phyloP scores from a whole-genome alignment of 139 green algal genomes.

The Haematococcus lacustris region DNA sequence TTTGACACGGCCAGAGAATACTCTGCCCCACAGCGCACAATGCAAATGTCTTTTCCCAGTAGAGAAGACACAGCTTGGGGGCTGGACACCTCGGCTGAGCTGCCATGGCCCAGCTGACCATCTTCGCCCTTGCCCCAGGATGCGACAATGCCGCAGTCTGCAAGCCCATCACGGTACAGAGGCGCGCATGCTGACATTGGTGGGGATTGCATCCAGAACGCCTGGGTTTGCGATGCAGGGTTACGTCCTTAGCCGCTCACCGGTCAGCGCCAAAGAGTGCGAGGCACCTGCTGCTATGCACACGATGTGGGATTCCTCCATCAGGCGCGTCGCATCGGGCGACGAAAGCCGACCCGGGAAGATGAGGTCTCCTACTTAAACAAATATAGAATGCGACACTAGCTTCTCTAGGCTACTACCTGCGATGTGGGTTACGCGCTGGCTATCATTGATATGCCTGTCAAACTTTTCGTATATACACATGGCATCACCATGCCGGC shows the following conservation, averaged over 20 bases:
- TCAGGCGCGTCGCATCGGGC: too few species aligned
- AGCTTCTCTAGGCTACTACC: too few species aligned
- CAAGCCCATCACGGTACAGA: neutral
- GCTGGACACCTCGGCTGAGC: constrained; percentile 41
- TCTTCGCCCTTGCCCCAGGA: constrained; percentile 81
- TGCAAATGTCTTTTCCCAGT: constrained; percentile 24
- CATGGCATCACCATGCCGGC: too few species aligned
- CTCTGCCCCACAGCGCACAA: constrained; percentile 73
- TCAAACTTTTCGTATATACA: too few species aligned
- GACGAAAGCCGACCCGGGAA: too few species aligned
- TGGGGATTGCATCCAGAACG: neutral
- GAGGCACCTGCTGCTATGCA: neutral
- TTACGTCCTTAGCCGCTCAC: neutral
- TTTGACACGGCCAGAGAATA: constrained; percentile 62
- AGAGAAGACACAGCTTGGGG: constrained; percentile 50
- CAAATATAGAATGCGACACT: too few species aligned
- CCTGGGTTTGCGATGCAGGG: neutral
- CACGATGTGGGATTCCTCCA: neutral
- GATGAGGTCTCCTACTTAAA: too few species aligned
- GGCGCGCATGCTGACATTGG: neutral
- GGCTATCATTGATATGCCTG: too few species aligned
- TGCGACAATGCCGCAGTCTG: constrained; percentile 39
- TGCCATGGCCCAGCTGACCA: constrained; percentile 63
- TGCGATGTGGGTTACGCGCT: too few species aligned
- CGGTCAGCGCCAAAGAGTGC: neutral